Percentiles rank a stretch among this genome's conserved stretches.
Evolutionary conservation across 2,329 filamentous ascomycete species (phyloP).

Genomic region (Colletotrichum sp.): DNA sequence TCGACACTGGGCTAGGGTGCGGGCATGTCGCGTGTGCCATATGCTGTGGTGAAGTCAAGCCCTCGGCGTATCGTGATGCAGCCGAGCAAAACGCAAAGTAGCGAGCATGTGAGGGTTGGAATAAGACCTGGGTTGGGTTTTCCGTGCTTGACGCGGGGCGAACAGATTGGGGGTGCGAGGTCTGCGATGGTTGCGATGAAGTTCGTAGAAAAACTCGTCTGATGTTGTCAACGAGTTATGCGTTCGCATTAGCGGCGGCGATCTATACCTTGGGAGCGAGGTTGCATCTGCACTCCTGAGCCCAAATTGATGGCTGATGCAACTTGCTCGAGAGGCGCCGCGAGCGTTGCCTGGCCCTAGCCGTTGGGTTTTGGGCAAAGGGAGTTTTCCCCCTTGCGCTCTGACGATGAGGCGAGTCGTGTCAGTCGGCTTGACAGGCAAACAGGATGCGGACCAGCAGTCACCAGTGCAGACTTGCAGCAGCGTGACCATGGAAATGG

Average conservation of each 20-base stretch:
- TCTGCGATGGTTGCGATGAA: neutral
- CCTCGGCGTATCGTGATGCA: neutral
- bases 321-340: neutral
- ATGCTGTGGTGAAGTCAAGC: neutral
- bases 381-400: neutral
- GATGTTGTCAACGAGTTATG: neutral
- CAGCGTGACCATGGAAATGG: neutral
- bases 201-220: neutral
- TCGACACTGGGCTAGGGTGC: neutral
- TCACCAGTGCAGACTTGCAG: neutral
- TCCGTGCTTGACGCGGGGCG: neutral
- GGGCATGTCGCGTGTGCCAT: neutral
- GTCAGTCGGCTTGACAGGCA: neutral
- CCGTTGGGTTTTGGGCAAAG: neutral
- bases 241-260: conserved; percentile 8
- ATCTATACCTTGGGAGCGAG: neutral
- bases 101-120: neutral
- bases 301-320: neutral
- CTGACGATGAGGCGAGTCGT: conserved; percentile 5
- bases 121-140: neutral
- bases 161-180: neutral
- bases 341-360: neutral
- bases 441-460: neutral
- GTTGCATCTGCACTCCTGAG: neutral
- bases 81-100: neutral